A percentile compares a stretch with the other conserved stretches of the same genome.
These are phyloP conservation scores for Fimicolochytrium jonesii DNA, from an alignment of 192 early-diverging fungal genomes.

Conservation along the genomic window DNA sequence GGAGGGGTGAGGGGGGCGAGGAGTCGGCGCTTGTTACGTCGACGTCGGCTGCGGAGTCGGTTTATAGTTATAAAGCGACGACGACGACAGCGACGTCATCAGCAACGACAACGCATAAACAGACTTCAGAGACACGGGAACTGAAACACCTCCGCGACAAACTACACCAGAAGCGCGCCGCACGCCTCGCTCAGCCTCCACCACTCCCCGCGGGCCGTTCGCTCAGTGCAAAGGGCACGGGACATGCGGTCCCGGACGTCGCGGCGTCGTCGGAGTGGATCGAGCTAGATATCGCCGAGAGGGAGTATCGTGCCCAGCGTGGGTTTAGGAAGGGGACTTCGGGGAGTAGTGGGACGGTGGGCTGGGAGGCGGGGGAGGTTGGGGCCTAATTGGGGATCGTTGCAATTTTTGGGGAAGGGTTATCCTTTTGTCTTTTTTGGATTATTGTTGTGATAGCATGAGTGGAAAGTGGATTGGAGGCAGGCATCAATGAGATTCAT, in stretches of 20 bases:
- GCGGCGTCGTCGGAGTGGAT: slow-evolving; percentile 1
- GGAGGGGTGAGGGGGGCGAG: not conserved
- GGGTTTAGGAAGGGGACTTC: not conserved
- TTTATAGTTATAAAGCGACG: not conserved
- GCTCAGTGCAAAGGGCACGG: not conserved
- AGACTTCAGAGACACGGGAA: slow-evolving; percentile 1
- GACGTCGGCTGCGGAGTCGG: not conserved
- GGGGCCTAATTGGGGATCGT: too few species aligned
- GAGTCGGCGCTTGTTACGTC: not conserved
- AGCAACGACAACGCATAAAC: not conserved
- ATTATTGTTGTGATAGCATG: not conserved
- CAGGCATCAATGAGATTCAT: not conserved
- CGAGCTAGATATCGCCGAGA: slow-evolving; percentile 17
- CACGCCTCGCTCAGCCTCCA: not conserved
- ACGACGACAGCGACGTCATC: not conserved
- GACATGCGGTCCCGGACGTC: not conserved
- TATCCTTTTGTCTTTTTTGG: not conserved
- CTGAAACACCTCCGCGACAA: slow-evolving; percentile 26
- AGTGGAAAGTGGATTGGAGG: not conserved
- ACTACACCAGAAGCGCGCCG: slow-evolving; percentile 26
- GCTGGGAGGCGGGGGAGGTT: not conserved
- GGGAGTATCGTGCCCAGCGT: slow-evolving; percentile 3
- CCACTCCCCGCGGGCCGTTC: not conserved
- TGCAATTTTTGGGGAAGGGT: not conserved
- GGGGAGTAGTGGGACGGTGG: not conserved